Evolutionary conservation across 352 stramenopile species (phyloP).

Genomic region (Elongisporangium anandrum): DNA sequence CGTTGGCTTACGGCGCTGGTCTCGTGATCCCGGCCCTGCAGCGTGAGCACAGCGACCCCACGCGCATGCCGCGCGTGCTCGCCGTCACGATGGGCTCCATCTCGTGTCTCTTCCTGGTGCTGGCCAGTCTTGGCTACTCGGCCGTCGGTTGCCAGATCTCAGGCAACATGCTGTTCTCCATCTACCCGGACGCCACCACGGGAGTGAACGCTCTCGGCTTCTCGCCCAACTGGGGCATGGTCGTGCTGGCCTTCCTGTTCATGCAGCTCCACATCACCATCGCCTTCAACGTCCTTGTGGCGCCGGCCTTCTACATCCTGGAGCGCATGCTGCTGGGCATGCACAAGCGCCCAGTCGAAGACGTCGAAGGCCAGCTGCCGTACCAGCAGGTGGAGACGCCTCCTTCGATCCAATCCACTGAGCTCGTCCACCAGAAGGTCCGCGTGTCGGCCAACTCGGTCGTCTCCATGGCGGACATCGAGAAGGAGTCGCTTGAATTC

Average conservation of each 20-base stretch:
- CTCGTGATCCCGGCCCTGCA: constrained; percentile 58
- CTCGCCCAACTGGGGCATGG: constrained; percentile 33
- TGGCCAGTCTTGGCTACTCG: constrained; percentile 33
- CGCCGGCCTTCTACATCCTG: constrained; percentile 51
- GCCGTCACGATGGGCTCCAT: constrained; percentile 43
- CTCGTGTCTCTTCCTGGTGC: constrained; percentile 43
- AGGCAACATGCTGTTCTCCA: constrained; percentile 51
- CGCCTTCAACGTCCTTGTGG: constrained; percentile 52
- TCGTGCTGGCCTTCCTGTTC: constrained; percentile 53
- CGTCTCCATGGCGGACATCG: constrained; percentile 22
- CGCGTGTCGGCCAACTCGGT: constrained; percentile 12
- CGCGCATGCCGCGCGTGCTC: constrained; percentile 53
- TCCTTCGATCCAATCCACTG: constrained; percentile 14
- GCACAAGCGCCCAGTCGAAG: constrained; percentile 40
- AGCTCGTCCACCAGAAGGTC: constrained; percentile 11
- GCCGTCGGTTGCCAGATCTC: constrained; percentile 46
- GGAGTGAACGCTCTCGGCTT: constrained; percentile 36
- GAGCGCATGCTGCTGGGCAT: constrained; percentile 52
- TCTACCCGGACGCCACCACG: constrained; percentile 6
- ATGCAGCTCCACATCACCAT: constrained; percentile 69
- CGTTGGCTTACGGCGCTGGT: constrained; percentile 49
- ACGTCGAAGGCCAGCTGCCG: constrained; percentile 28
- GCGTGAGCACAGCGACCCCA: constrained; percentile 53
- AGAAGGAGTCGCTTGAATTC: constrained; percentile 22
- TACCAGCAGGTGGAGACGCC: constrained; percentile 12